Percentiles rank a stretch among this genome's conserved stretches.
Conservation (phyloP, 306 rosid species). For the Gastrolobium villosum region DNA sequence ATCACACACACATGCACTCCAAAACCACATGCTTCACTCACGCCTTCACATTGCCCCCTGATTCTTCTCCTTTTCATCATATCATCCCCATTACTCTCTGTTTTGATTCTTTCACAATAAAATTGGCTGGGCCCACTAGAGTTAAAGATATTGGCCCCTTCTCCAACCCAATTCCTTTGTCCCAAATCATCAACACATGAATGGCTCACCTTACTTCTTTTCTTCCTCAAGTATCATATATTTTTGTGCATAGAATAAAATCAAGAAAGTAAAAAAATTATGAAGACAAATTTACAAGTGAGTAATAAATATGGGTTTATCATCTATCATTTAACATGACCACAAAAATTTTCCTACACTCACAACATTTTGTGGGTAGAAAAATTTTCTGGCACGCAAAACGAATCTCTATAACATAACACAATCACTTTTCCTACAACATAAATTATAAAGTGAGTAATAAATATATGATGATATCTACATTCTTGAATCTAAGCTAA, state of each 20-base stretch:
- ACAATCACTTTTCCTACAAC: no score
- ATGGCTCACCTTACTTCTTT: conserved; percentile 40
- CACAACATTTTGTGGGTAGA: no score
- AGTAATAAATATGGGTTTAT: neutral
- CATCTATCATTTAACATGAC: no score
- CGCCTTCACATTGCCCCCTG: conserved; percentile 31
- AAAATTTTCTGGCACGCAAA: no score
- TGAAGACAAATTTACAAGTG: neutral
- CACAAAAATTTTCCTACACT: no score
- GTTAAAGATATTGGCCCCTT: conserved; percentile 3
- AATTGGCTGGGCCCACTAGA: conserved; percentile 20
- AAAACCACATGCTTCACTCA: conserved; percentile 29
- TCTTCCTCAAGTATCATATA: neutral
- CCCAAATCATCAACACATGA: conserved; percentile 30
- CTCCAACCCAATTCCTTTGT: neutral
- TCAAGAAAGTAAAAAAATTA: neutral
- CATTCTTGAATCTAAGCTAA: neutral
- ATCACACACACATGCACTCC: conserved; percentile 62
- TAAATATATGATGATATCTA: neutral
- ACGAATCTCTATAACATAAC: no score
- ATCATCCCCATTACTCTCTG: conserved; percentile 39
- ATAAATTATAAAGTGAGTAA: neutral
- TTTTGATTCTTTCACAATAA: conserved; percentile 41
- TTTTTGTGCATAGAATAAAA: neutral
- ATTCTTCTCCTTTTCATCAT: conserved; percentile 22